These are phyloP conservation scores for Hypomyces perniciosus DNA, from an alignment of 2,329 filamentous ascomycete species.

Conservation along the genomic window DNA sequence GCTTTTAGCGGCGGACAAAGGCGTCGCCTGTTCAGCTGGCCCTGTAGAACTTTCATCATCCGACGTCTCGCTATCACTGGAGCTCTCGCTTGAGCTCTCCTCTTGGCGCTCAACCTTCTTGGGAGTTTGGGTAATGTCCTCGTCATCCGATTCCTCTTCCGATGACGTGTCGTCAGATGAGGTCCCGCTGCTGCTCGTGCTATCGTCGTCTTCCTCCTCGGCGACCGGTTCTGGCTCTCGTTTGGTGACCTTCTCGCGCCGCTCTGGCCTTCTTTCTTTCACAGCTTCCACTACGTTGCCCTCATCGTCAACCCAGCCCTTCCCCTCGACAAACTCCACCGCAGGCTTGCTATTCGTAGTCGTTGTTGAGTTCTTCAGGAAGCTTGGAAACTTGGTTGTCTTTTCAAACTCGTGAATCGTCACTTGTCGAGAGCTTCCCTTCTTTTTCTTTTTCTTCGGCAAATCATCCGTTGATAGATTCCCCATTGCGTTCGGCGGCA, in stretches of 20 bases:
- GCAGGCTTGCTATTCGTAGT: slow-evolving; percentile 31
- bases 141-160: slow-evolving; percentile 27
- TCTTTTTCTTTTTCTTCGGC: slow-evolving; percentile 54
- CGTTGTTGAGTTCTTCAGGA: slow-evolving; percentile 53
- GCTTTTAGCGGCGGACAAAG: slow-evolving; percentile 21
- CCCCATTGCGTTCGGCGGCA: slow-evolving; percentile 48
- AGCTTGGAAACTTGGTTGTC: slow-evolving; percentile 74
- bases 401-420: slow-evolving; percentile 87
- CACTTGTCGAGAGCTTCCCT: slow-evolving; percentile 45
- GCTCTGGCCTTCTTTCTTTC: slow-evolving; percentile 28
- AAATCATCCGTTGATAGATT: slow-evolving; percentile 36
- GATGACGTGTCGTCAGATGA: slow-evolving; percentile 28
- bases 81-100: slow-evolving; percentile 4
- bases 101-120: slow-evolving; percentile 6
- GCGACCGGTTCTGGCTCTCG: slow-evolving; percentile 15
- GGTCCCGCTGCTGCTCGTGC: slow-evolving; percentile 35
- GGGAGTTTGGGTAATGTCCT: slow-evolving; percentile 13
- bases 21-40: slow-evolving; percentile 17
- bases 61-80: slow-evolving; percentile 14
- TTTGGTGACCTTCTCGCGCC: slow-evolving; percentile 18
- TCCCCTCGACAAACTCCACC: slow-evolving; percentile 69
- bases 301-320: slow-evolving; percentile 79
- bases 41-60: slow-evolving; percentile 10
- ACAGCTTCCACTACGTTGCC: slow-evolving; percentile 67
- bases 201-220: slow-evolving; percentile 26